These are phyloP conservation scores for Elsinoe australis DNA, from an alignment of 2,329 filamentous ascomycete genomes.

Conservation along the genomic window DNA sequence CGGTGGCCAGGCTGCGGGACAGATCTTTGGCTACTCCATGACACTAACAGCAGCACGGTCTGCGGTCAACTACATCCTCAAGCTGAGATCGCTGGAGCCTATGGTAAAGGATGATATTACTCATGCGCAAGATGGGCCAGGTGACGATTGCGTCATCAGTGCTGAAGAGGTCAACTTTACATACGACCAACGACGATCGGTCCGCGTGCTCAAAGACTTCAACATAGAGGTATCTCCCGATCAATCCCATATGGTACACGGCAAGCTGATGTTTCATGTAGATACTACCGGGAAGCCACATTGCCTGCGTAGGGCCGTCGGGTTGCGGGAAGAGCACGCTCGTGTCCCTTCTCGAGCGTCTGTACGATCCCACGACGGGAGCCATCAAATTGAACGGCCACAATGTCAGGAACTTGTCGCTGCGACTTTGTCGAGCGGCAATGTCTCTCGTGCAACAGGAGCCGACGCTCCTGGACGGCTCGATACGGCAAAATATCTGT, in stretches of 20 bases:
- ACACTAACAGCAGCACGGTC: constrained; percentile 35
- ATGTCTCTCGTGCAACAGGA: constrained; percentile 35
- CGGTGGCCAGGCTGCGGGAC: constrained; percentile 36
- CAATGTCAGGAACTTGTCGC: constrained; percentile 29
- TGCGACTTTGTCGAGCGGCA: constrained; percentile 31
- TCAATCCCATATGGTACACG: too few relatives aligned
- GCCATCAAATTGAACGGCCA: constrained; percentile 28
- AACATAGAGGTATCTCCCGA: background rate
- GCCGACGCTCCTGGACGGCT: constrained; percentile 30
- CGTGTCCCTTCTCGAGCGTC: constrained; percentile 30
- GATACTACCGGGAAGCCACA: constrained; percentile 57
- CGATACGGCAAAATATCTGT: constrained; percentile 32
- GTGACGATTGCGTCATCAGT: background rate
- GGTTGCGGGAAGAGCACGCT: constrained; percentile 40
- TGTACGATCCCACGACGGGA: constrained; percentile 27
- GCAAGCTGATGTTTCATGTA: background rate
- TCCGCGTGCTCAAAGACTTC: constrained; percentile 8
- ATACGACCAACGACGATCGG: constrained; percentile 10
- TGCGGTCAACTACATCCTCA: constrained; percentile 18
- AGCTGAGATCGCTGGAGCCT: constrained; percentile 9
- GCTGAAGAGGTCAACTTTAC: constrained; percentile 9
- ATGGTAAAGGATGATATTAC: background rate
- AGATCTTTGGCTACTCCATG: constrained; percentile 43
- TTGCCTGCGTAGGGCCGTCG: constrained; percentile 41
- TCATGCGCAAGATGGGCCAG: background rate